These are phyloP conservation scores for Millerozyma miso DNA, from an alignment of 805 yeast genomes.

Conservation along the genomic window DNA sequence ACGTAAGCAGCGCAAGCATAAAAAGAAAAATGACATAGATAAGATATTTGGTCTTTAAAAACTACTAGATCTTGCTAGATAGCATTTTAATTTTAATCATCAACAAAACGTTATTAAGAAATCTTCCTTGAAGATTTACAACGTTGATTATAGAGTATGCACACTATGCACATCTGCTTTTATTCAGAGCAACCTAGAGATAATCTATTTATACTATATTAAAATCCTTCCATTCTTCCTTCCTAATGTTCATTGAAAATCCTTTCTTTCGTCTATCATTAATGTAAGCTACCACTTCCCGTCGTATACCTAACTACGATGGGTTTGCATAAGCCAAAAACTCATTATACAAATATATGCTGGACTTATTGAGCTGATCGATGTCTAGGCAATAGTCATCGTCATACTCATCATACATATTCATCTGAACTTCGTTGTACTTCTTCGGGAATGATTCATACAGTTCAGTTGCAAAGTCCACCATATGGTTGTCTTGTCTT, in stretches of 20 bases:
- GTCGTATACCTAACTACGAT: not conserved
- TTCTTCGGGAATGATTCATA: not conserved
- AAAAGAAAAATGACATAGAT: conserved; percentile 58
- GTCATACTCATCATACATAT: conserved; percentile 30
- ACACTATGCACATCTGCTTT: too few species aligned
- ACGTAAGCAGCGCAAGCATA: conserved; percentile 37
- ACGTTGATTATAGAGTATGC: too few species aligned
- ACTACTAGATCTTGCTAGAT: too few species aligned
- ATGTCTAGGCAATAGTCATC: conserved; percentile 42
- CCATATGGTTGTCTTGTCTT: conserved; percentile 2
- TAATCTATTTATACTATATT: too few species aligned
- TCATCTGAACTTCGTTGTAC: not conserved
- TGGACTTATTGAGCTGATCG: conserved; percentile 30
- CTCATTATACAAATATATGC: conserved; percentile 5
- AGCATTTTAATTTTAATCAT: too few species aligned
- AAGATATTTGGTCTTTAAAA: conserved; percentile 52
- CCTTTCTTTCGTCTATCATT: not conserved
- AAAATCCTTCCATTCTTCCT: too few species aligned
- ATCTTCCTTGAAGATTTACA: too few species aligned
- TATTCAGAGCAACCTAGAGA: too few species aligned
- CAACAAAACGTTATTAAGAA: too few species aligned
- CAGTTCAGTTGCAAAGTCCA: conserved; percentile 6
- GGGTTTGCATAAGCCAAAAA: conserved; percentile 5
- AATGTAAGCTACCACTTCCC: not conserved
- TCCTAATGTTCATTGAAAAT: not conserved